These are phyloP conservation scores for Fusarium sp. DNA, from an alignment of 2,329 filamentous ascomycete genomes.

Conservation along the genomic window DNA sequence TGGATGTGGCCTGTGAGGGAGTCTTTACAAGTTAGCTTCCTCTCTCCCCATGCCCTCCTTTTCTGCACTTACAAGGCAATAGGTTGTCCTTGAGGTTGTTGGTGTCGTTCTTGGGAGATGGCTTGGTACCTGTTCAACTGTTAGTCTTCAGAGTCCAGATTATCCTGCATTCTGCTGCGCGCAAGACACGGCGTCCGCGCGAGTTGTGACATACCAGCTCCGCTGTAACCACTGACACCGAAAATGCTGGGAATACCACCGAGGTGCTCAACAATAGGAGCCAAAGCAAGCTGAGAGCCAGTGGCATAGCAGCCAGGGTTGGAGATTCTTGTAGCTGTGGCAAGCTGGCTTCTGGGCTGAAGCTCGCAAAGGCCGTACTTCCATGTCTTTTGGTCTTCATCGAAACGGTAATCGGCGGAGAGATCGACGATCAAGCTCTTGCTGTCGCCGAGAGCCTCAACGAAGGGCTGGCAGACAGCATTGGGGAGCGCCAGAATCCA, in stretches of 20 bases:
- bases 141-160: conserved; percentile 48
- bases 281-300: conserved; percentile 87
- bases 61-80: conserved; percentile 71
- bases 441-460: conserved; percentile 82
- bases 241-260: conserved; percentile 85
- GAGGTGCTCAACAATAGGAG: conserved; percentile 80
- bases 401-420: conserved; percentile 96
- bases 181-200: background rate
- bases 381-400: conserved; percentile 57
- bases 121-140: conserved; percentile 87
- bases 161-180: background rate
- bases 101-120: conserved; percentile 92
- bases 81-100: conserved; percentile 85
- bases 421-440: conserved; percentile 89
- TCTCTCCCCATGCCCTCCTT: background rate
- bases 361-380: conserved; percentile 92
- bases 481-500: conserved; percentile 99
- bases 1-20: conserved; percentile 85
- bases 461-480: conserved; percentile 91
- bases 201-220: conserved; percentile 64
- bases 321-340: conserved; percentile 81
- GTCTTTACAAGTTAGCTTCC: conserved; percentile 37
- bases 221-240: conserved; percentile 92
- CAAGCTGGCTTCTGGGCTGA: conserved; percentile 75
- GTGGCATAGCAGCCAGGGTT: conserved; percentile 98